These are phyloP conservation scores for Elaphomyces granulatus DNA, from an alignment of 495 filamentous ascomycete species.

Conservation along the genomic window DNA sequence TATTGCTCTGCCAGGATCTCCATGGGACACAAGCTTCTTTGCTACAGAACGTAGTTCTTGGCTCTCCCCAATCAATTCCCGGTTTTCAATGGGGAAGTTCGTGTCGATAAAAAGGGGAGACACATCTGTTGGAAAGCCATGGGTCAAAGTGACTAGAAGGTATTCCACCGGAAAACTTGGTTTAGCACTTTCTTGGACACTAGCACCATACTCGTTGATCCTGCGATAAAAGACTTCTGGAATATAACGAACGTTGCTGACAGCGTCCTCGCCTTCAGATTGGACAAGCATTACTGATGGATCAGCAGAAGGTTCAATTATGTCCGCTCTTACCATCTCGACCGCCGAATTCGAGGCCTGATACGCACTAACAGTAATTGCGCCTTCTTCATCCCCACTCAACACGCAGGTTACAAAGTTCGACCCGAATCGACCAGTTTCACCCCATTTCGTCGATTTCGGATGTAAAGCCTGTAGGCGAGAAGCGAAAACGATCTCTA, in stretches of 20 bases:
- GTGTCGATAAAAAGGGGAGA: slow-evolving; percentile 56
- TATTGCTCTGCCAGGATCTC: slow-evolving; percentile 47
- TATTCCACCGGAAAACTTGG: slow-evolving; percentile 95
- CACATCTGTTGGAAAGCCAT: slow-evolving; percentile 78
- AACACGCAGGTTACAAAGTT: slow-evolving; percentile 96
- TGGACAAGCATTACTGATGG: slow-evolving; percentile 89
- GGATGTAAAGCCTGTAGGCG: slow-evolving; percentile 76
- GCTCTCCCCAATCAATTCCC: slow-evolving; percentile 66
- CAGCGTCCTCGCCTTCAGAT: slow-evolving; percentile 61
- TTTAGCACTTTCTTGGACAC: slow-evolving; percentile 93
- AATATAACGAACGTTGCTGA: slow-evolving; percentile 72
- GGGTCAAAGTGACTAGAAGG: slow-evolving; percentile 85
- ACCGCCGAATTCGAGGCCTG: slow-evolving; percentile 90
- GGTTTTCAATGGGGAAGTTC: slow-evolving; percentile 78
- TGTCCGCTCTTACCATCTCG: slow-evolving; percentile 93
- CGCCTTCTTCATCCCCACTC: slow-evolving; percentile 77
- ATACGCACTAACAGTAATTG: slow-evolving; percentile 79
- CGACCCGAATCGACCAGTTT: slow-evolving; percentile 84
- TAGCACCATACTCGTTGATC: slow-evolving; percentile 93
- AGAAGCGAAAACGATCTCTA: slow-evolving; percentile 82
- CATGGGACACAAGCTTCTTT: slow-evolving; percentile 42
- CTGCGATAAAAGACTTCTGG: slow-evolving; percentile 94
- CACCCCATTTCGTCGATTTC: slow-evolving; percentile 92
- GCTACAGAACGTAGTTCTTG: slow-evolving; percentile 58
- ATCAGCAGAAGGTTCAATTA: slow-evolving; percentile 88